These are phyloP conservation scores for Globisporangium yorkense DNA, from an alignment of 352 stramenopile species.

Conservation along the genomic window DNA sequence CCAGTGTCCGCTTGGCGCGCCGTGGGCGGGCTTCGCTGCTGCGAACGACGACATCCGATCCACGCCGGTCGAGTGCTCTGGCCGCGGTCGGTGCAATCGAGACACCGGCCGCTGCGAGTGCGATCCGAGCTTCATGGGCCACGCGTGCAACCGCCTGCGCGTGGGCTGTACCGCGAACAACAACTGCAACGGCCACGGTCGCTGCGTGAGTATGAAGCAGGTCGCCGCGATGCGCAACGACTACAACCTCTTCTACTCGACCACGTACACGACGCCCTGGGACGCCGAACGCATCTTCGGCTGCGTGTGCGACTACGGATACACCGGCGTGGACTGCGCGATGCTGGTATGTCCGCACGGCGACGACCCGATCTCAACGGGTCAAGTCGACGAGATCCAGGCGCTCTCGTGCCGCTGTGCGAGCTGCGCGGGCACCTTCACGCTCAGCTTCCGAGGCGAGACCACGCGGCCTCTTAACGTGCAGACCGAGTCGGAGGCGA, in stretches of 20 bases:
- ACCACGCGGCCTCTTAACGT: slow-evolving; percentile 39
- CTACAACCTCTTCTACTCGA: slow-evolving; percentile 50
- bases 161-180: slow-evolving; percentile 48
- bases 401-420: slow-evolving; percentile 57
- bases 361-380: slow-evolving; percentile 77
- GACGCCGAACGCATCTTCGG: slow-evolving; percentile 81
- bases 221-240: slow-evolving; percentile 47
- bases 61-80: slow-evolving; percentile 52
- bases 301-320: slow-evolving; percentile 89
- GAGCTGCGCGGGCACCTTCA: slow-evolving; percentile 59
- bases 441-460: slow-evolving; percentile 47
- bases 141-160: slow-evolving; percentile 54
- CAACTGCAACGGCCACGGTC: slow-evolving; percentile 86
- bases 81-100: slow-evolving; percentile 72
- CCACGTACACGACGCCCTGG: slow-evolving; percentile 63
- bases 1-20: slow-evolving; percentile 59
- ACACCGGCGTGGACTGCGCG: slow-evolving; percentile 83
- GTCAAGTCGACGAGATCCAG: slow-evolving; percentile 78
- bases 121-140: slow-evolving; percentile 61
- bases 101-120: slow-evolving; percentile 74
- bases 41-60: slow-evolving; percentile 37
- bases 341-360: slow-evolving; percentile 77
- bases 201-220: slow-evolving; percentile 77
- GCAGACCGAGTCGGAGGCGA: slow-evolving; percentile 33
- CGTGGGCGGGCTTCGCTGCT: slow-evolving; percentile 52